Conservation (phyloP, 2,329 filamentous ascomycete genomes). For the Cytospora chrysosperma region DNA sequence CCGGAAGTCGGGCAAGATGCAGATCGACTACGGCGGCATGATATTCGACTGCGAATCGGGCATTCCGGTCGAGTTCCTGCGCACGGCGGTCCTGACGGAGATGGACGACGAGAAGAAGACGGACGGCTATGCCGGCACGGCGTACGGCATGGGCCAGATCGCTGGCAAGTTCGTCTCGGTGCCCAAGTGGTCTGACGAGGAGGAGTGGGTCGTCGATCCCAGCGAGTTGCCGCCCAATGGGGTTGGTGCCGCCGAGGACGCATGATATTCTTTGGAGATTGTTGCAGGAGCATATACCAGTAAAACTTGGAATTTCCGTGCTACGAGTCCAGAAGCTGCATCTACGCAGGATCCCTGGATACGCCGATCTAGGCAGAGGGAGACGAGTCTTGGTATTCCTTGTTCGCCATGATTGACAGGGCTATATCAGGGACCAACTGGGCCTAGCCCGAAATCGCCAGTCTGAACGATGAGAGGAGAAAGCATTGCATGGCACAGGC, state of each 20-base stretch:
- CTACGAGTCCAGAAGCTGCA: background rate
- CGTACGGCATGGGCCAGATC: slow-evolving; percentile 62
- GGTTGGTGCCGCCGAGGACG: slow-evolving; percentile 15
- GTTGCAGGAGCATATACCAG: too few species aligned
- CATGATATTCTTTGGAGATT: background rate
- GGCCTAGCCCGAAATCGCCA: background rate
- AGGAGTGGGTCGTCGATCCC: slow-evolving; percentile 51
- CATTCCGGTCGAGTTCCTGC: slow-evolving; percentile 52
- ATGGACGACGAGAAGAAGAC: slow-evolving; percentile 52
- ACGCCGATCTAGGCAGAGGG: too few species aligned
- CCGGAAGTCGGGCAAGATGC: slow-evolving; percentile 60
- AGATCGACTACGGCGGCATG: slow-evolving; percentile 62
- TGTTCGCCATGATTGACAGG: too few species aligned
- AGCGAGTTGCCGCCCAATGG: slow-evolving; percentile 32
- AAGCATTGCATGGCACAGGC: slow-evolving; percentile 19
- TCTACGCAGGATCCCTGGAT: background rate
- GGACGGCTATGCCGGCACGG: slow-evolving; percentile 46
- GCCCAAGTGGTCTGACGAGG: slow-evolving; percentile 57
- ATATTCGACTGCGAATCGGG: slow-evolving; percentile 54
- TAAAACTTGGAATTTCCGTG: too few species aligned
- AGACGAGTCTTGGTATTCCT: too few species aligned
- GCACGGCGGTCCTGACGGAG: slow-evolving; percentile 59
- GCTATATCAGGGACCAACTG: too few species aligned
- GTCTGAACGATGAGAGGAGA: background rate
- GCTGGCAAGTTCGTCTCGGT: slow-evolving; percentile 61